Conservation (phyloP, 2,329 filamentous ascomycete genomes). For the Aureobasidium sp. region DNA sequence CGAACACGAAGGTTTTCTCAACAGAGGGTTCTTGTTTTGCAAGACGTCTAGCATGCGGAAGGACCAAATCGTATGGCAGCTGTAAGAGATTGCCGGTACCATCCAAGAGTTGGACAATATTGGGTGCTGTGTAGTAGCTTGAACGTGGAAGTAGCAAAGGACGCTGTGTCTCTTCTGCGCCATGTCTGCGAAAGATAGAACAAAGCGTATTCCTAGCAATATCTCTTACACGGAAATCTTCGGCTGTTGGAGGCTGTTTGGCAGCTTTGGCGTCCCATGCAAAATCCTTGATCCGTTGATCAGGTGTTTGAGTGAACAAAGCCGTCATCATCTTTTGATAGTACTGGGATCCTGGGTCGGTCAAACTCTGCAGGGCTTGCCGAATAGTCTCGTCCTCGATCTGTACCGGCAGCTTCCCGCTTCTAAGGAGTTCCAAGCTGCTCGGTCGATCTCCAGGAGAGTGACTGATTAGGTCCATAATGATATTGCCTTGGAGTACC, state of each 20-base stretch:
- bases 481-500: slow-evolving; percentile 64
- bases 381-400: slow-evolving; percentile 89
- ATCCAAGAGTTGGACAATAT: slow-evolving; percentile 74
- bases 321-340: slow-evolving; percentile 85
- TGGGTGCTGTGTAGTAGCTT: slow-evolving; percentile 60
- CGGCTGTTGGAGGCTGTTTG: slow-evolving; percentile 15
- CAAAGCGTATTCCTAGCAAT: slow-evolving; percentile 67
- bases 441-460: slow-evolving; percentile 76
- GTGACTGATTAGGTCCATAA: slow-evolving; percentile 72
- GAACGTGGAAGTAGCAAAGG: slow-evolving; percentile 76
- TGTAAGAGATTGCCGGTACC: slow-evolving; percentile 81
- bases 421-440: slow-evolving; percentile 73
- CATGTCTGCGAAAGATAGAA: slow-evolving; percentile 79
- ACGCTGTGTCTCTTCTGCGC: slow-evolving; percentile 72
- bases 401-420: slow-evolving; percentile 79
- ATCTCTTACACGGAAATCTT: slow-evolving; percentile 24
- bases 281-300: slow-evolving; percentile 69
- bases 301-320: slow-evolving; percentile 64
- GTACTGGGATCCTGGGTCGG: slow-evolving; percentile 77
- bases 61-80: slow-evolving; percentile 85
- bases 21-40: slow-evolving; percentile 61
- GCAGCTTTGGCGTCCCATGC: slow-evolving; percentile 40
- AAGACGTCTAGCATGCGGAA: slow-evolving; percentile 79
- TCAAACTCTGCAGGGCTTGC: slow-evolving; percentile 71
- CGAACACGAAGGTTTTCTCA: slow-evolving; percentile 78